Conservation (phyloP, 2,329 filamentous ascomycete species). For the Venturiaceae sp. region DNA sequence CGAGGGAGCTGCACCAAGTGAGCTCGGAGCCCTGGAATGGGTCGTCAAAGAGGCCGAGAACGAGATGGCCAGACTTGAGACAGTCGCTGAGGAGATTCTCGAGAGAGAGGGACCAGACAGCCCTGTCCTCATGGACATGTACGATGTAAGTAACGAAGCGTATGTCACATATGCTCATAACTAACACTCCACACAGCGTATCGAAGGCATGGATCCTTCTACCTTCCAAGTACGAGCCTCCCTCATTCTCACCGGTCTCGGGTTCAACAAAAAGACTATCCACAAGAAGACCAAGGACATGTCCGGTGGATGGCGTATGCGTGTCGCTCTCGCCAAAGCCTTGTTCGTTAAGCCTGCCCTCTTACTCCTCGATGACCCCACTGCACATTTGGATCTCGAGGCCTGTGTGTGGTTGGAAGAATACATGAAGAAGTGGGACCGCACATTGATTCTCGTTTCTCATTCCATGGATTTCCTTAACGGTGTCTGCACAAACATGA, state of each 20-base stretch:
- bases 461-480: slow-evolving; percentile 99
- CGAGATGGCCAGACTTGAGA: slow-evolving; percentile 85
- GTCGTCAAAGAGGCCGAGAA: slow-evolving; percentile 90
- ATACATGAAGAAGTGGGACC: slow-evolving; percentile 99
- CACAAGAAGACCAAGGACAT: slow-evolving; percentile 99
- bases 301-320: slow-evolving; percentile 99
- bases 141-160: slow-evolving; percentile 63
- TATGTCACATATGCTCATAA: slow-evolving; percentile 8
- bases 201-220: slow-evolving; percentile 97
- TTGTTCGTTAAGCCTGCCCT: slow-evolving; percentile 97
- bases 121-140: slow-evolving; percentile 83
- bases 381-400: slow-evolving; percentile 97
- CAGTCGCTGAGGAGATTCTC: slow-evolving; percentile 77
- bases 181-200: slow-evolving; percentile 51
- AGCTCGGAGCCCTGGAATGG: slow-evolving; percentile 91
- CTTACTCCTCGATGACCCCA: slow-evolving; percentile 93
- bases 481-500: slow-evolving; percentile 96
- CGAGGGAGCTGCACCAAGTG: slow-evolving; percentile 83
- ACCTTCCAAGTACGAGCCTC: slow-evolving; percentile 95
- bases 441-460: slow-evolving; percentile 90
- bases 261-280: slow-evolving; percentile 97
- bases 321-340: slow-evolving; percentile 93
- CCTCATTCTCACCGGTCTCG: slow-evolving; percentile 94
- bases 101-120: slow-evolving; percentile 89
- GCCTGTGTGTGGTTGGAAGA: slow-evolving; percentile 99